Conservation (phyloP, 129 eudicot genomes). For the Artemisia argyi region DNA sequence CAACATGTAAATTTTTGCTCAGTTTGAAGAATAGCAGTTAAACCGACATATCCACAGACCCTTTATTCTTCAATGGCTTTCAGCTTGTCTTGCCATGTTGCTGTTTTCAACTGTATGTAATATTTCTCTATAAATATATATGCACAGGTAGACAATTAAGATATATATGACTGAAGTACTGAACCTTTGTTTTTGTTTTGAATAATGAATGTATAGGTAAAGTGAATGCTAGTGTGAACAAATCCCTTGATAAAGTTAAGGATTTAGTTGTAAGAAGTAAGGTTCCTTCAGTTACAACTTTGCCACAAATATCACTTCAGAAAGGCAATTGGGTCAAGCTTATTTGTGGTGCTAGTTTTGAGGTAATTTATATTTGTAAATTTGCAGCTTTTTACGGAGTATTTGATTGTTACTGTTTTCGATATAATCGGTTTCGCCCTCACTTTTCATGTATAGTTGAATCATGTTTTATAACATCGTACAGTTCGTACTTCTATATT, state of each 20-base stretch:
- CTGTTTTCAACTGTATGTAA: slow-evolving; percentile 41
- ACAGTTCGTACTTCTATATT: too few relatives aligned
- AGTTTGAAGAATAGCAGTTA: slow-evolving; percentile 1
- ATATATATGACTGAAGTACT: neutral
- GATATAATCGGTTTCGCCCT: neutral
- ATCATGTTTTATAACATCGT: too few relatives aligned
- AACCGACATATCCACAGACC: slow-evolving; percentile 10
- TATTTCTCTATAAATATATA: neutral
- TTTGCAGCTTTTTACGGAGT: slow-evolving; percentile 11
- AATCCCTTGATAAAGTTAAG: slow-evolving; percentile 59
- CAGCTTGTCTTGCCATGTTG: slow-evolving; percentile 56
- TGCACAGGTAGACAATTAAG: neutral
- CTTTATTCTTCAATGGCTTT: slow-evolving; percentile 44
- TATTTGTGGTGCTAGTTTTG: slow-evolving; percentile 98
- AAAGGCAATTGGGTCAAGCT: slow-evolving; percentile 97
- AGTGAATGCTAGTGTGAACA: slow-evolving; percentile 25
- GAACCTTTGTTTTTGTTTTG: neutral
- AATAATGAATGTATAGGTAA: slow-evolving; percentile 28
- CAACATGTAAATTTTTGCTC: neutral
- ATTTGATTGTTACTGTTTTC: neutral
- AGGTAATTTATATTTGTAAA: slow-evolving; percentile 33
- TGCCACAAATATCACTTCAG: slow-evolving; percentile 65
- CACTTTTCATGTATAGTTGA: too few relatives aligned
- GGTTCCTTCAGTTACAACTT: slow-evolving; percentile 51
- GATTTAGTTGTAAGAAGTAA: slow-evolving; percentile 40